These are phyloP conservation scores for Lenwebbia sp. DNA, from an alignment of 345 rosid genomes.

Conservation along the genomic window DNA sequence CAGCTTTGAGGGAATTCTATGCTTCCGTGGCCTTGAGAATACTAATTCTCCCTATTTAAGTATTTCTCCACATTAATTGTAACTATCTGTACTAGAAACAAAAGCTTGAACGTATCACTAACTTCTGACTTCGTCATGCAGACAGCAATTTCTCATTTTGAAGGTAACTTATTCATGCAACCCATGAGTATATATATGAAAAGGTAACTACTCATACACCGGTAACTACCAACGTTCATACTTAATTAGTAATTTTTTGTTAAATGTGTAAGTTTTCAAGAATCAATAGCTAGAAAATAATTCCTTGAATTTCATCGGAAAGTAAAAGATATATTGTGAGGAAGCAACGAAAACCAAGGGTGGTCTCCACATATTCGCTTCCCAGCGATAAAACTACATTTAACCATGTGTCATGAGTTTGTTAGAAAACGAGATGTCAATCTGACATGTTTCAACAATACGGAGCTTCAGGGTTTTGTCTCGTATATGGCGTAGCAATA, in stretches of 20 bases:
- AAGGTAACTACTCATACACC: neutral
- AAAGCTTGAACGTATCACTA: neutral
- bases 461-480: neutral
- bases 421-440: neutral
- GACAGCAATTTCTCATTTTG: neutral
- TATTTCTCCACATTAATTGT: neutral
- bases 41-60: neutral
- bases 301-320: neutral
- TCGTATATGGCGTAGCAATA: neutral
- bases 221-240: neutral
- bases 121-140: neutral
- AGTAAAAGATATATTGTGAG: neutral
- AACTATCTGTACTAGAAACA: neutral
- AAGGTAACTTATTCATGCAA: neutral
- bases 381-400: neutral
- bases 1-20: neutral
- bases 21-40: neutral
- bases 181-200: neutral
- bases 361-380: neutral
- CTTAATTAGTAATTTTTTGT: neutral
- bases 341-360: neutral
- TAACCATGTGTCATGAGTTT: neutral
- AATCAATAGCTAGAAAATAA: neutral
- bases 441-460: neutral
- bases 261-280: neutral